Conservation (phyloP, 1,284 basidiomycete genomes). For the Fomitopsis schrenkii region DNA sequence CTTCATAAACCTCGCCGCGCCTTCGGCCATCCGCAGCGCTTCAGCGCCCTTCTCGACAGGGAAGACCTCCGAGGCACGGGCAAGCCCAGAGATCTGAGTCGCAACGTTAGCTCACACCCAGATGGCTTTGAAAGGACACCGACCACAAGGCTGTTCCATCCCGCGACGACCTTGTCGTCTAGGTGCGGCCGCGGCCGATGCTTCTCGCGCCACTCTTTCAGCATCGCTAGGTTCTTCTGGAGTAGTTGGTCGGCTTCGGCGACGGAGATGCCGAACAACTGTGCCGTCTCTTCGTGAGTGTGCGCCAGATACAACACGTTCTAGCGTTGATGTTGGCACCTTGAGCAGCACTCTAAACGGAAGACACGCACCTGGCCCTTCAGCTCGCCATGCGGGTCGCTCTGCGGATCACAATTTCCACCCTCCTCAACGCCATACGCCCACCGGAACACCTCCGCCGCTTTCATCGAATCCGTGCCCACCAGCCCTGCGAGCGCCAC, state of each 20-base stretch:
- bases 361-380: conserved; percentile 19
- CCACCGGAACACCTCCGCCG: conserved; percentile 27
- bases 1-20: conserved; percentile 18
- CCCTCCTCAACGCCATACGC: conserved; percentile 33
- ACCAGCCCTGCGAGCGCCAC: conserved; percentile 23
- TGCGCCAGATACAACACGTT: conserved; percentile 25
- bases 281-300: conserved; percentile 18
- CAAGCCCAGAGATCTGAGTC: conserved; percentile 25
- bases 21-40: conserved; percentile 19
- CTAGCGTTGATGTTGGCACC: conserved; percentile 6
- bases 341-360: neutral
- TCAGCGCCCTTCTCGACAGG: conserved; percentile 3
- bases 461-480: conserved; percentile 1
- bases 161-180: conserved; percentile 43
- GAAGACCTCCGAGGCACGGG: conserved; percentile 20
- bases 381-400: conserved; percentile 39
- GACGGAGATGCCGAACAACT: conserved; percentile 14
- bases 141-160: conserved; percentile 45
- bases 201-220: conserved; percentile 31
- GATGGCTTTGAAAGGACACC: conserved; percentile 7
- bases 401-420: conserved; percentile 37
- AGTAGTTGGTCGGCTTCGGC: conserved; percentile 24
- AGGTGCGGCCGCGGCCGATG: conserved; percentile 36
- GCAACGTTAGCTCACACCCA: neutral
- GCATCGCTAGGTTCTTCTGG: conserved; percentile 15